Evolutionary conservation across 129 eudicot genomes (phyloP), one percentile per base, ranked within the genome.

Genomic region (Logfia minima): DNA sequence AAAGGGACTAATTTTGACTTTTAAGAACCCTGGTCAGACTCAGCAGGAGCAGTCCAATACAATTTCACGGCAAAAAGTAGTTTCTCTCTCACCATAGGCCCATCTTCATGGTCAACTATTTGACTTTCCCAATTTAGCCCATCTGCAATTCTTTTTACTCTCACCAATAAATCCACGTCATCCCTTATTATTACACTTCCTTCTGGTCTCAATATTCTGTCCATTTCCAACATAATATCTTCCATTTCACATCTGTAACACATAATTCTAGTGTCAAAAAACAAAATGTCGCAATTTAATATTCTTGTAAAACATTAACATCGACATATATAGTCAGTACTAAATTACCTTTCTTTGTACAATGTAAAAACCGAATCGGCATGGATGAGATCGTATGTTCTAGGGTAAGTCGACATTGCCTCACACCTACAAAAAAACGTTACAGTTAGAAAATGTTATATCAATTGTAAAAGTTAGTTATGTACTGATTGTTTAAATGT

Each of bases 331-430:
- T 64, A 11, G 39, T 34, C 2, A 26, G 29, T 65, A 29, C 19
- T 63, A 4, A 64, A 5, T 61, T 84, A 91, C 99, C 96, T 87
- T 69, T 89, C 86, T 37, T 91, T 82, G 78, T 94, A 91, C 52
- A 94, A 86, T 0, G 94, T 89, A 66, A 91, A 94, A 10, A 94
- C 66, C 0, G 96, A 91, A 87, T 91, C 97, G 4, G 92, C 93
- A 71, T 94, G 99, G 39, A 94, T 86, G 55, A 94, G 92, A 66
- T 94, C 99, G 14, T 91, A 94, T 0, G 99, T 89, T 84, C 97
- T 82, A 18, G 99, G 97, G 80, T 94, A 94, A 48, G 99, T 94
- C 43, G 99, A 94, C 99, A 94, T 94, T n/a, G 99, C 99, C 80
- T 94, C 99, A 75, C 99, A 91, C 98, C 98, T 92, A 66, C 14